Conservation (phyloP, 148 eudicot species). For the Rhododendron simsii region DNA sequence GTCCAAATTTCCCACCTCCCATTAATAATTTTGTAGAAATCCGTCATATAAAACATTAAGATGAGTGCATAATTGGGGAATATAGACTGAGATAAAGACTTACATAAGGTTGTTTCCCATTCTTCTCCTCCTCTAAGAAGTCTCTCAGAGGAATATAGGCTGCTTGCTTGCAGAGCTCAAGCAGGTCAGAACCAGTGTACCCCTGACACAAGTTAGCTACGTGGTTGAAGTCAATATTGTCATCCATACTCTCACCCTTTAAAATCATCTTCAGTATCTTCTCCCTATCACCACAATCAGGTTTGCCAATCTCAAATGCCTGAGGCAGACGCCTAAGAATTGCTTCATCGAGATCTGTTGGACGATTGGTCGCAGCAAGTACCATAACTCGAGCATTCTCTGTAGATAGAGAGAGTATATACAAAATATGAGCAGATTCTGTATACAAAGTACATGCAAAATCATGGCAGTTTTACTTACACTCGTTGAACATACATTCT, state of each 20-base stretch:
- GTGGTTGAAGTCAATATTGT: conserved; percentile 47
- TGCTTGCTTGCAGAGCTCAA: conserved; percentile 77
- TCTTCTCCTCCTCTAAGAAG: conserved; percentile 50
- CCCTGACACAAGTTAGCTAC: conserved; percentile 68
- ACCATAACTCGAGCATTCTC: conserved; percentile 91
- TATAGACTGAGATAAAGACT: conserved; percentile 15
- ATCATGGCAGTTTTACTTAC: neutral
- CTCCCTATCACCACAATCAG: conserved; percentile 55
- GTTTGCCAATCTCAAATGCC: conserved; percentile 79
- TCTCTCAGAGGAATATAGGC: conserved; percentile 81
- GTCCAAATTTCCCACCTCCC: no score
- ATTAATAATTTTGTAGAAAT: no score
- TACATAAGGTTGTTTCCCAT: conserved; percentile 48
- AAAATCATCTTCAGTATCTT: conserved; percentile 59
- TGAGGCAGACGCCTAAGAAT: conserved; percentile 83
- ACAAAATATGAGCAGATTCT: neutral
- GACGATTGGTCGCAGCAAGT: conserved; percentile 86
- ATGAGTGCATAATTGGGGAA: no score
- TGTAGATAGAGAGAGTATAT: conserved; percentile 8
- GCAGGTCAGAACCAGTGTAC: conserved; percentile 68
- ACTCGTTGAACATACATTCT: neutral
- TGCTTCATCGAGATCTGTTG: conserved; percentile 81
- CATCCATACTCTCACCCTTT: conserved; percentile 61
- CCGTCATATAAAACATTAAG: no score
- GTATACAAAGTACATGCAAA: neutral